Base-by-base conservation (phyloP, 495 filamentous ascomycete genomes). In the Aspergillus sparsus region DNA sequence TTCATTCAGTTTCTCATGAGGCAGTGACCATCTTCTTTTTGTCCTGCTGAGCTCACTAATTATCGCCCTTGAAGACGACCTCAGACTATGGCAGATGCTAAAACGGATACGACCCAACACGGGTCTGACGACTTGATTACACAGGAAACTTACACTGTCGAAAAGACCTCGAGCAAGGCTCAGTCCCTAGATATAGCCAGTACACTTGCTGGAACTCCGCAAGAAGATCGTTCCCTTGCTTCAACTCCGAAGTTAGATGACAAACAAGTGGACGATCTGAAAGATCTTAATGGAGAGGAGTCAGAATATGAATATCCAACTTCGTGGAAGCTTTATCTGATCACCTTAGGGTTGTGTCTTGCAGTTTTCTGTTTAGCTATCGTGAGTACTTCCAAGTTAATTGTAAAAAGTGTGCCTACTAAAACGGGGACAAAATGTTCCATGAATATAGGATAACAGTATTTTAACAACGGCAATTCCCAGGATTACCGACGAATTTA, bases 391-490 rank as follows among this genome's bases (percentile, higher is more conserved):
- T 35, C 13, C 37, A 27, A 27, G 21, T 3, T 27, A 3, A 27
- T 27, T 1, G 21, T 27, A 27, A 27, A 27, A 27, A 27, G 21
- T 1, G 21, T 27, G 21, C 21, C 21, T 1, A 27, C 21, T 27
- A 27, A 27, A 27, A 27, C 1, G 1, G 21, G 21, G 3, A 1
- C 21, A 1, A 27, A 27, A 1, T 1, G 21, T 27, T 27, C 21
- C 3, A 27, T 27, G 21, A 27, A 27, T 27, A 27, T 36, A 68
- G 78, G 86, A 89, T 68, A 87, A 89, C 62, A 90, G 90, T 7
- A 93, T 94, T 62, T 90, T 95, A 53, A 87, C 89, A 11, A 93
- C 90, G 0, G 91, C 91, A 15, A 93, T 93, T 55, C 91, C 91
- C 9, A 85, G 84, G 52, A 94, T 95, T 58, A 93, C 90, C 0